Percentiles rank a stretch among this genome's conserved stretches.
phyloP scores from a whole-genome alignment of 495 filamentous ascomycete species.

The Bacidia gigantensis region DNA sequence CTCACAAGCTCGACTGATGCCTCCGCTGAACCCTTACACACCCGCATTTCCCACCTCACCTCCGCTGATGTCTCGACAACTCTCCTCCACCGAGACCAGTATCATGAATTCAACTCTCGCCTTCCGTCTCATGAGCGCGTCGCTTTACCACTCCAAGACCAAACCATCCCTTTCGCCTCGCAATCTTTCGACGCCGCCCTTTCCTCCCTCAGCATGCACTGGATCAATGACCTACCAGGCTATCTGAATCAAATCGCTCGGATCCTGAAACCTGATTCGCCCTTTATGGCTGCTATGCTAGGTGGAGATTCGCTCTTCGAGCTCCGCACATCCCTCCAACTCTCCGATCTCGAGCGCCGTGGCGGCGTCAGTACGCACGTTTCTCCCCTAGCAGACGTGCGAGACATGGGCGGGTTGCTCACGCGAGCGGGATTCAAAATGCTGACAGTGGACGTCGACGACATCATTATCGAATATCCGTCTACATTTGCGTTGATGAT shows the following conservation, averaged over 20 bases:
- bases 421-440: conserved; percentile 84
- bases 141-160: conserved; percentile 41
- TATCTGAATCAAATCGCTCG: conserved; percentile 67
- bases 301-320: conserved; percentile 92
- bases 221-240: conserved; percentile 91
- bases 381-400: conserved; percentile 80
- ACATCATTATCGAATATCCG: conserved; percentile 93
- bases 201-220: conserved; percentile 79
- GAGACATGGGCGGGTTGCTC: conserved; percentile 79
- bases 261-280: conserved; percentile 76
- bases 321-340: conserved; percentile 82
- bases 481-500: conserved; percentile 80
- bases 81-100: conserved; percentile 70
- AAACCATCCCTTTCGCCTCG: conserved; percentile 63
- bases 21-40: conserved; percentile 46
- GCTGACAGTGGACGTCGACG: conserved; percentile 93
- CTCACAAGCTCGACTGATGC: conserved; percentile 49
- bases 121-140: conserved; percentile 53
- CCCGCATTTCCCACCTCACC: conserved; percentile 54
- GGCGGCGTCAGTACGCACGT: conserved; percentile 82
- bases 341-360: conserved; percentile 76
- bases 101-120: conserved; percentile 58
- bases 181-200: conserved; percentile 78
- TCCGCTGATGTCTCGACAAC: conserved; percentile 67
- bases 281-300: conserved; percentile 91